phyloP scores from a whole-genome alignment of 2,329 filamentous ascomycete genomes.

The Verruconis gallopava region DNA sequence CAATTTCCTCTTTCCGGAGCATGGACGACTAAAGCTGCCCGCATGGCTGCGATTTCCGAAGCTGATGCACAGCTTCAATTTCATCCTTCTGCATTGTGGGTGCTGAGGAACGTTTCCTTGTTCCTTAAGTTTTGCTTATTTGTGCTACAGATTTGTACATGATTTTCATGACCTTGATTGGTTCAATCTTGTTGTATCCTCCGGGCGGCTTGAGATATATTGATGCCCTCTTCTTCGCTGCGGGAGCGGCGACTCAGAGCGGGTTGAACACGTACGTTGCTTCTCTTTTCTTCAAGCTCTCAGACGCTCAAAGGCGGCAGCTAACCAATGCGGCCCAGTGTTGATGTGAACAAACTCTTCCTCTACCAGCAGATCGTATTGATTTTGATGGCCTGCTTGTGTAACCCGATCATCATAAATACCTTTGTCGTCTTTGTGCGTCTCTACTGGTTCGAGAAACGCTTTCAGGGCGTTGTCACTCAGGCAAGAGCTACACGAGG shows the following conservation, averaged over 20 bases:
- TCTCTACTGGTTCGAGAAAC: slow-evolving; percentile 95
- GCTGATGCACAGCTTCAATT: slow-evolving; percentile 47
- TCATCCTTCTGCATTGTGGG: slow-evolving; percentile 66
- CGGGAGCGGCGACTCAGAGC: slow-evolving; percentile 78
- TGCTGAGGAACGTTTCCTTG: slow-evolving; percentile 13
- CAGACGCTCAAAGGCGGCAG: too few species aligned
- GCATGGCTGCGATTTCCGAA: slow-evolving; percentile 5
- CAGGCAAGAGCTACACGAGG: slow-evolving; percentile 57
- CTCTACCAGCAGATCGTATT: slow-evolving; percentile 40
- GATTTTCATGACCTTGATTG: slow-evolving; percentile 56
- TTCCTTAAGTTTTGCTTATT: slow-evolving; percentile 1
- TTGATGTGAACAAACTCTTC: slow-evolving; percentile 35
- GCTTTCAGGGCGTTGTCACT: slow-evolving; percentile 71
- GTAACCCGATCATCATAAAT: slow-evolving; percentile 30
- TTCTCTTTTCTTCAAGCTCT: too few species aligned
- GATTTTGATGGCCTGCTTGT: slow-evolving; percentile 23
- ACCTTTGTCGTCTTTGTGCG: slow-evolving; percentile 79
- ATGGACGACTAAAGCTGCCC: slow-evolving; percentile 1
- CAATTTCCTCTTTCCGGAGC: not conserved
- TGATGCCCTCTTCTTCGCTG: slow-evolving; percentile 80
- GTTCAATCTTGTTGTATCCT: slow-evolving; percentile 65
- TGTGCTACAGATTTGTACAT: slow-evolving; percentile 58
- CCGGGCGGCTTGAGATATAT: slow-evolving; percentile 57
- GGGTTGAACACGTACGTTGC: slow-evolving; percentile 64
- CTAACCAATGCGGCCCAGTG: too few species aligned